Evolutionary conservation across 805 yeast species (phyloP).

Genomic region (Candida chilensis): DNA sequence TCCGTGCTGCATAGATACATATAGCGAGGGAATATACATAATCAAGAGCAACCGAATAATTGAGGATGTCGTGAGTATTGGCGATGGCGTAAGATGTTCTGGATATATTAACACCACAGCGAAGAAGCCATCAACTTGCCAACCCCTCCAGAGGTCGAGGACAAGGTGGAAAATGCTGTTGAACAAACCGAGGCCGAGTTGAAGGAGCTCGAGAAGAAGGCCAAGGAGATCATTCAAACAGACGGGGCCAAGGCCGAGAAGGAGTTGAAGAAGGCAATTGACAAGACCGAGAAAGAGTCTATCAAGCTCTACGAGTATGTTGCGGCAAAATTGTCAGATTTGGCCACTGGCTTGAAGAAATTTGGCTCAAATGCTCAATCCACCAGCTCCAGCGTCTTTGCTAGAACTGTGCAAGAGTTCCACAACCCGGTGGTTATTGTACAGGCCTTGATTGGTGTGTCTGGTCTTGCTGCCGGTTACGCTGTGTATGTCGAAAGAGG

Average conservation of each 20-base stretch:
- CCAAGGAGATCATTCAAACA: conserved; percentile 9
- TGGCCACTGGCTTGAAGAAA: background rate
- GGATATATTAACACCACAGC: no score
- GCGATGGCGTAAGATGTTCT: no score
- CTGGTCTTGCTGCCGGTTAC: conserved; percentile 38
- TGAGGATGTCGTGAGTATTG: no score
- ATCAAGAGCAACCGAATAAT: no score
- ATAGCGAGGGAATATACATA: no score
- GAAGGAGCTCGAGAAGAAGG: conserved; percentile 15
- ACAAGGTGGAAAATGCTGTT: conserved; percentile 4
- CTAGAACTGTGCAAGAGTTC: conserved; percentile 26
- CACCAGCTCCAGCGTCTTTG: conserved; percentile 8
- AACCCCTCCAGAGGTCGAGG: conserved; percentile 6
- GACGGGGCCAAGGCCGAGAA: conserved; percentile 10
- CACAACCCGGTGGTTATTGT: conserved; percentile 55
- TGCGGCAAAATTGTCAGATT: conserved; percentile 3
- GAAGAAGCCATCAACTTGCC: no score
- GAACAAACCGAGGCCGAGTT: conserved; percentile 7
- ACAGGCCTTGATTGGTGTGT: conserved; percentile 39
- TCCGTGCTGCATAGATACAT: no score
- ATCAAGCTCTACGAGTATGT: no score
- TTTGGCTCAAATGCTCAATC: no score
- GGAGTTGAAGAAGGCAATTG: conserved; percentile 17
- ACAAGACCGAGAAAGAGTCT: conserved; percentile 14
- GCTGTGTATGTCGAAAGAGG: conserved; percentile 42